Evolutionary conservation across 805 yeast species (phyloP).

Genomic region (Candida maesae): DNA sequence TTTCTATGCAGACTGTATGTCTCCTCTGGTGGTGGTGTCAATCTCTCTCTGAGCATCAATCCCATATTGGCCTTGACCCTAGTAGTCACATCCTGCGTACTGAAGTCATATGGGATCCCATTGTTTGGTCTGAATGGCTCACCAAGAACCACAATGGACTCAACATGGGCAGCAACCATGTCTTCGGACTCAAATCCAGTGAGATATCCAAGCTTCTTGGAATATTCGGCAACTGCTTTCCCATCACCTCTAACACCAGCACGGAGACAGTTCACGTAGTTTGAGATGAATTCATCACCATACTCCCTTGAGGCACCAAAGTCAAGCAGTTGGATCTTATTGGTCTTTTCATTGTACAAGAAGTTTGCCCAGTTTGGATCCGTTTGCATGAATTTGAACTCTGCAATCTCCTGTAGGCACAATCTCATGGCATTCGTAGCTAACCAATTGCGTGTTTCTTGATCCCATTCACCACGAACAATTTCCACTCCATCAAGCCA

Average conservation of each 20-base stretch:
- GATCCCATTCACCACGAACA: constrained; percentile 70
- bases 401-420: constrained; percentile 79
- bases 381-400: constrained; percentile 91
- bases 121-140: constrained; percentile 75
- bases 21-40: constrained; percentile 98
- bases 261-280: constrained; percentile 68
- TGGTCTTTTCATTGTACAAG: constrained; percentile 67
- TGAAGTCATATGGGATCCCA: constrained; percentile 61
- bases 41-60: constrained; percentile 84
- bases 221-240: constrained; percentile 56
- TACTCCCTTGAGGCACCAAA: constrained; percentile 93
- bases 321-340: constrained; percentile 80
- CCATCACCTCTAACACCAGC: constrained; percentile 73
- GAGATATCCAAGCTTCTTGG: constrained; percentile 75
- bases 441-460: constrained; percentile 72
- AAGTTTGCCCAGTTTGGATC: constrained; percentile 99
- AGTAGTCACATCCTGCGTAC: constrained; percentile 86
- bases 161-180: constrained; percentile 91
- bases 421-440: constrained; percentile 84
- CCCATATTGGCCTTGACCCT: constrained; percentile 86
- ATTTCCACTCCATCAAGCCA: constrained; percentile 80
- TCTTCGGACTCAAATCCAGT: constrained; percentile 86
- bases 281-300: constrained; percentile 57
- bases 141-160: constrained; percentile 84
- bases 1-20: constrained; percentile 96